Evolutionary conservation across 371 early-diverging fungal species (phyloP), one percentile per base, ranked within the genome.

Genomic region (Rhizomucor pusillus): DNA sequence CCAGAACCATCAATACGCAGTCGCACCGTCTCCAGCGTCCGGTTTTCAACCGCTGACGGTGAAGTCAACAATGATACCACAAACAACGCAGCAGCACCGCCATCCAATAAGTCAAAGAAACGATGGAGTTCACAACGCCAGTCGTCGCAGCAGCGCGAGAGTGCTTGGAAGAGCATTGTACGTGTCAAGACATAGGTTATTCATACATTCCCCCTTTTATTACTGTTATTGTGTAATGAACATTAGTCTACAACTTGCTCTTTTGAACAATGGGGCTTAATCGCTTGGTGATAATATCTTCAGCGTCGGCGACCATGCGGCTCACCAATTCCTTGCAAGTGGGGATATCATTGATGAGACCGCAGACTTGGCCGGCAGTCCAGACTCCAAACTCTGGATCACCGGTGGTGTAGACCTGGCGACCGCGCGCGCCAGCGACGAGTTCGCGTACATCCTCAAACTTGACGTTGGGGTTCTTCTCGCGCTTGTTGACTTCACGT

Each of bases 291-390:
- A 84, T 75, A n/a, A 74, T 75, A 11, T 66, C 58, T 57, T 85
- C 83, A 25, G 84, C 82, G 60, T 84, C 84, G 35, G 52, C 39
- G n/a, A 75, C 77, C 59, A 88, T 89, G 48, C 85, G 75, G 44
- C 60, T 57, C 48, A 80, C 59, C 10, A 90, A 71, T 0, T 71
- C 86, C 19, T 86, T 62, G 63, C 91, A 90, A 0, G 87, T 85
- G 33, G 91, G 91, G 56, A 89, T 88, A 63, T 90, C 90, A 35
- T 89, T 75, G 62, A 90, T 88, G 35, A 85, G 54, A 37, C 90
- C 88, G 36, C 85, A 66, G 12, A 87, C 87, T 72, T 87, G 87
- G 12, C 88, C 88, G 24, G 86, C 88, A 14, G 84, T 84, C 89
- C 90, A 90, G 16, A 90, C 84, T 62, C 89, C 90, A 57, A 65